A percentile compares a stretch with the other conserved stretches of the same genome.
phyloP scores from a whole-genome alignment of 306 rosid species.

The Hippophae tibetana region DNA sequence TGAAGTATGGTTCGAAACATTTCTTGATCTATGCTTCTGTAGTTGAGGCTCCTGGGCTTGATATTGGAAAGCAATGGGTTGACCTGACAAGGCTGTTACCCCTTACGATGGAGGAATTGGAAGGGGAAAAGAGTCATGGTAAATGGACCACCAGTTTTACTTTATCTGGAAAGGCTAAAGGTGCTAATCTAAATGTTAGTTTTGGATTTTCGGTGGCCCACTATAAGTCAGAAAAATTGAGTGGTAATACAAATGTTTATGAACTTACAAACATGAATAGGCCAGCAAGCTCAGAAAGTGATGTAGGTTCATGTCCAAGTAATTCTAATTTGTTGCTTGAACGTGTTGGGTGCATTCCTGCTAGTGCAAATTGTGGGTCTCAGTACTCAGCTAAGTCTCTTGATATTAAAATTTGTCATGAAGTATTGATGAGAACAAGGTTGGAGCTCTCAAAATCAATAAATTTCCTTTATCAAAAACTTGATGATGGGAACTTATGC shows the following conservation, averaged over 20 bases:
- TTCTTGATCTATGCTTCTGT: slow-evolving; percentile 46
- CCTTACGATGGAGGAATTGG: slow-evolving; percentile 48
- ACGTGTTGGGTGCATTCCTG: slow-evolving; percentile 18
- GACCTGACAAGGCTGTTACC: slow-evolving; percentile 73
- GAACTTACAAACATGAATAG: slow-evolving; percentile 23
- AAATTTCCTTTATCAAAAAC: slow-evolving; percentile 40
- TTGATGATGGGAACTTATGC: slow-evolving; percentile 42
- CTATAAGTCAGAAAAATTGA: slow-evolving; percentile 29
- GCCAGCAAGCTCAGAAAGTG: slow-evolving; percentile 25
- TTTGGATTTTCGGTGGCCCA: slow-evolving; percentile 50
- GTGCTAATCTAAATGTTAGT: slow-evolving; percentile 64
- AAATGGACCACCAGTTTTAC: slow-evolving; percentile 69
- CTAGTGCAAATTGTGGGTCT: slow-evolving; percentile 19
- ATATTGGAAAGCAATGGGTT: slow-evolving; percentile 48
- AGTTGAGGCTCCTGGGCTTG: slow-evolving; percentile 39
- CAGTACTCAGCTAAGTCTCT: slow-evolving; percentile 22
- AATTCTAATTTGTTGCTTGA: slow-evolving; percentile 15
- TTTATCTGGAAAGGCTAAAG: slow-evolving; percentile 59
- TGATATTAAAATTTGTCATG: slow-evolving; percentile 26
- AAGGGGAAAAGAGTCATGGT: slow-evolving; percentile 50
- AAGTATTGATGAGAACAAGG: slow-evolving; percentile 34
- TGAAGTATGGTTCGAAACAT: slow-evolving; percentile 50
- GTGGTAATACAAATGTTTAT: slow-evolving; percentile 26
- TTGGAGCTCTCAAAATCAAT: slow-evolving; percentile 57
- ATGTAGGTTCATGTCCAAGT: slow-evolving; percentile 13